phyloP scores from a whole-genome alignment of 768 basidiomycete species.

The Trametes coccinea region DNA sequence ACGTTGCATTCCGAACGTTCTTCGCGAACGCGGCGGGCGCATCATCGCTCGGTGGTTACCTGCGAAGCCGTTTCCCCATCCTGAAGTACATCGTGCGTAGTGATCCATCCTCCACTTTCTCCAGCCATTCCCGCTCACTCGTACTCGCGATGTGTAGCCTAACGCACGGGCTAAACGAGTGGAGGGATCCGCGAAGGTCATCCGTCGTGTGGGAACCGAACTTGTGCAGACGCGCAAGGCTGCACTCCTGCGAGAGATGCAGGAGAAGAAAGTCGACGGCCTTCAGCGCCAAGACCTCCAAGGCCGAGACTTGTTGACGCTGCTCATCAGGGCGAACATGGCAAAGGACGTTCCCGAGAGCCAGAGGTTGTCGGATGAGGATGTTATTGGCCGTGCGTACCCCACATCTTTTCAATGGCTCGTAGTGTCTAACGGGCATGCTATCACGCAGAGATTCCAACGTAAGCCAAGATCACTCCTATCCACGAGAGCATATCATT shows the following conservation, averaged over 20 bases:
- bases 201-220: constrained; percentile 31
- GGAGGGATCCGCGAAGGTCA: constrained; percentile 10
- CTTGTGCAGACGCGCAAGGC: constrained; percentile 30
- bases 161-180: neutral
- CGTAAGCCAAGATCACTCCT: neutral
- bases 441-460: constrained; percentile 26
- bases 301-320: constrained; percentile 57
- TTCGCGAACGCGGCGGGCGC: constrained; percentile 13
- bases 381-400: constrained; percentile 56
- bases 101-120: neutral
- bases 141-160: neutral
- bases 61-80: constrained; percentile 18
- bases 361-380: constrained; percentile 60
- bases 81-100: constrained; percentile 24
- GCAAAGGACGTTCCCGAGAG: constrained; percentile 55
- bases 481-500: neutral
- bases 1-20: constrained; percentile 30
- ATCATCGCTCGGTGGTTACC: neutral
- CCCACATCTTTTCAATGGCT: too few relatives aligned
- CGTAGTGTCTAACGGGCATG: too few relatives aligned
- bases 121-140: neutral
- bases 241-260: neutral
- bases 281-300: constrained; percentile 33
- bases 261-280: constrained; percentile 32
- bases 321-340: constrained; percentile 66